Percentiles rank a stretch among this genome's conserved stretches.
phyloP scores from a whole-genome alignment of 345 rosid genomes.

The Linum trigynum region DNA sequence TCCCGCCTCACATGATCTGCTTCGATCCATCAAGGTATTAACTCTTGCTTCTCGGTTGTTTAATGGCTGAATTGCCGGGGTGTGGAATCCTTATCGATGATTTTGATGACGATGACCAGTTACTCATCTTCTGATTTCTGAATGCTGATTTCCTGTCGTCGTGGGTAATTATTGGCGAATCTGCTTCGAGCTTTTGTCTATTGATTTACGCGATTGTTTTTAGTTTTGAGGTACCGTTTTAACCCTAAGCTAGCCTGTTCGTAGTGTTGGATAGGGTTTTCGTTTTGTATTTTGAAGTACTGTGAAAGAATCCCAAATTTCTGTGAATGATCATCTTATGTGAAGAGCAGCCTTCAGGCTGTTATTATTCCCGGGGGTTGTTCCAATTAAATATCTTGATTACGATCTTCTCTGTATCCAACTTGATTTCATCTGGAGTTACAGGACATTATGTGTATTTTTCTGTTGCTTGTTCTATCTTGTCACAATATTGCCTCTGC shows the following conservation, averaged over 20 bases:
- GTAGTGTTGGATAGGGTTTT: not conserved
- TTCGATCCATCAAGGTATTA: not conserved
- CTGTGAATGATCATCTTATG: not conserved
- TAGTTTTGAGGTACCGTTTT: not conserved
- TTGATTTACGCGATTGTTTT: not conserved
- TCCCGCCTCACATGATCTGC: not conserved
- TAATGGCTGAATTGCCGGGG: not conserved
- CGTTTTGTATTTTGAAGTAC: too few relatives aligned
- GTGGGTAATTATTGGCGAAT: not conserved
- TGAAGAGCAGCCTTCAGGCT: not conserved
- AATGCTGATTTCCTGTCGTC: not conserved
- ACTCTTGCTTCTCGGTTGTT: not conserved
- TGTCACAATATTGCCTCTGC: not conserved
- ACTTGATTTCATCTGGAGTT: not conserved
- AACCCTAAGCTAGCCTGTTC: not conserved
- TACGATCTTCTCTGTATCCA: not conserved
- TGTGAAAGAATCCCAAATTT: not conserved
- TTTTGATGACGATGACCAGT: not conserved
- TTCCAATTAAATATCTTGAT: not conserved
- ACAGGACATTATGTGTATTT: not conserved
- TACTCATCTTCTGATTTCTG: not conserved
- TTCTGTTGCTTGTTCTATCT: not conserved
- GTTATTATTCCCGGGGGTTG: not conserved
- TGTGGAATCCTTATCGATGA: not conserved
- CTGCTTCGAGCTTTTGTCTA: not conserved